Conservation (phyloP, 2,329 filamentous ascomycete genomes). For the Didymella arachidicola region DNA sequence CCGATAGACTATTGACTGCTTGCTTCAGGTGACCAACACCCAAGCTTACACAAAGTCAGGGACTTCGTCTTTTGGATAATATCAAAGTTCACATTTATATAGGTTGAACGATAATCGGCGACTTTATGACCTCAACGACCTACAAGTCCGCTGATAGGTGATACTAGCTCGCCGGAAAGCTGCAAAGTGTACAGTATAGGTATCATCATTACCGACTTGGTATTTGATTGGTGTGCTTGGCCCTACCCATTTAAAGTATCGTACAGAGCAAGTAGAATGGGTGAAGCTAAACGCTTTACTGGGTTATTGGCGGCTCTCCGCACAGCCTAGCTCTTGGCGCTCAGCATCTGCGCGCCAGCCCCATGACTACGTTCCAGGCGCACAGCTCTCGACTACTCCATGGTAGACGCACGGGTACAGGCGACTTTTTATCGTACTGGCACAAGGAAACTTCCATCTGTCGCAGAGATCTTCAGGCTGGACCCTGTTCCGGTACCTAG, state of each 20-base stretch:
- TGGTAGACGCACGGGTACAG: background rate
- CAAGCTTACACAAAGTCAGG: background rate
- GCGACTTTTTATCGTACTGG: background rate
- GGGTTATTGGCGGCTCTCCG: constrained; percentile 10
- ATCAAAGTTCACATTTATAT: background rate
- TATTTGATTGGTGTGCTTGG: background rate
- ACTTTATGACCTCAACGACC: background rate
- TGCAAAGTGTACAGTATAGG: background rate
- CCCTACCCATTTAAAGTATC: background rate
- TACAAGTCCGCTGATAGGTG: background rate
- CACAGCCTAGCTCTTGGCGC: constrained; percentile 4
- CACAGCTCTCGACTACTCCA: background rate
- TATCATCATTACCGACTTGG: background rate
- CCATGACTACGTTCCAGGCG: background rate
- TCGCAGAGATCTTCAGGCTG: background rate
- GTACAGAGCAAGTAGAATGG: background rate
- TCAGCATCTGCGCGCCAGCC: background rate
- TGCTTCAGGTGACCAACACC: background rate
- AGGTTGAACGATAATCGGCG: background rate
- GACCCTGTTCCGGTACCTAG: background rate
- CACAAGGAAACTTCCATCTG: background rate
- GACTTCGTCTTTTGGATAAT: background rate
- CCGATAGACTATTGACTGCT: background rate
- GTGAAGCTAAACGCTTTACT: constrained; percentile 11
- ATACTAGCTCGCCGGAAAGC: background rate